Conservation (phyloP, 73 alveolate species). For the Stentor coeruleus region DNA sequence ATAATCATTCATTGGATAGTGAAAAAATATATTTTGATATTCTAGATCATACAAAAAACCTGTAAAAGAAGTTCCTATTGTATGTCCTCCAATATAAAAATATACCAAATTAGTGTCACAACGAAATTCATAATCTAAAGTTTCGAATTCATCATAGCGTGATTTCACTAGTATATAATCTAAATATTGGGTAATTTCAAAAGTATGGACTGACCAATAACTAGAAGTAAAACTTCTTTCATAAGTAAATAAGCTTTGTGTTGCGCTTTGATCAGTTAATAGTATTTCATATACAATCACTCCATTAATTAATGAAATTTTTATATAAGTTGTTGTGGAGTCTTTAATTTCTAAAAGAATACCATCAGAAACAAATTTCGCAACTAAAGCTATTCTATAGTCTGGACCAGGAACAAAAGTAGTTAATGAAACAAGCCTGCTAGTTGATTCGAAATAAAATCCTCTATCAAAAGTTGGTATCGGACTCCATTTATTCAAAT, state of each 20-base stretch:
- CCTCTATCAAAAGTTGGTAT: neutral
- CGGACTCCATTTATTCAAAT: neutral
- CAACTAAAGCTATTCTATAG: neutral
- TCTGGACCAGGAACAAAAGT: neutral
- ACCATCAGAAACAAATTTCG: neutral
- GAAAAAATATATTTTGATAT: too few relatives aligned
- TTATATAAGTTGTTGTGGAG: too few relatives aligned
- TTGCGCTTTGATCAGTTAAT: neutral
- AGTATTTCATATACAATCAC: too few relatives aligned
- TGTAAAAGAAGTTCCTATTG: neutral
- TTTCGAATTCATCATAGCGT: neutral
- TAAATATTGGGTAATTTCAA: too few relatives aligned
- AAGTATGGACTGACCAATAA: too few relatives aligned
- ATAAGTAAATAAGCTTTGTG: neutral
- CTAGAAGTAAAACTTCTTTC: too few relatives aligned
- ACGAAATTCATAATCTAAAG: neutral
- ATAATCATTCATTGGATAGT: too few relatives aligned
- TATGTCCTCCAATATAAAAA: neutral
- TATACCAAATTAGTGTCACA: too few relatives aligned
- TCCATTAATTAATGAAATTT: neutral
- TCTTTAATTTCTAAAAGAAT: too few relatives aligned
- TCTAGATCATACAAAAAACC: constrained; percentile 2
- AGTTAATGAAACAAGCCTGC: neutral
- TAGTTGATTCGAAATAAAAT: neutral
- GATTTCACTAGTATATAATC: neutral